Evolutionary conservation across 1,139 yeast species (phyloP), one percentile per base, ranked within the genome.

Genomic region (Candida buenavistaensis): DNA sequence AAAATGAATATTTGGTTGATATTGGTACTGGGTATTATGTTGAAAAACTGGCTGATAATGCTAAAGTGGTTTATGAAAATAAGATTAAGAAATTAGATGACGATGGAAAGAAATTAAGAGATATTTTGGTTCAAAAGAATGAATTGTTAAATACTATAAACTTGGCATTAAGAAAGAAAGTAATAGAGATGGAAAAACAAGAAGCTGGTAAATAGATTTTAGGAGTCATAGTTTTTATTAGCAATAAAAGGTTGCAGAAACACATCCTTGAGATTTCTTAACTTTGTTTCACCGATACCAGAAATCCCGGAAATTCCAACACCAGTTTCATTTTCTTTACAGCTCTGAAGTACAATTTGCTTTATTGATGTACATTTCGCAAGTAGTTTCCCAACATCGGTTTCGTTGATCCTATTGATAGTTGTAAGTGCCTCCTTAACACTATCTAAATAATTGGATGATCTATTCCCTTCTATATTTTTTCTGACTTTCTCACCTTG

Each of bases 11-110:
- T 50, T 71, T 92, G 61, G 96, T 94, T 12, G 99, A 92, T 55
- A 82, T 92, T 27, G 99, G 99, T 22, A 92, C 98, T 0, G 97
- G 97, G 2, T 92, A 92, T 59, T 92, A 77, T 55, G 94, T 89
- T 20, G 96, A 88, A 50, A 94, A 92, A 62, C 62, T 62, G 39
- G 75, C 79, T 0, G 66, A 63, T 5, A 90, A 86, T 30, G 86
- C 97, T 3, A 68, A 77, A 46, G 62, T 62, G 37, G 95, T 89
- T 50, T 92, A 88, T 57, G 77, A 82, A 40, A 71, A 70, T 38
- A 88, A 94, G 62, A 78, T 89, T 35, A 68, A 67, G 17, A 90
- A 89, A 46, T 65, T 94, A 50, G 78, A 71, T 39, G 77, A 75
- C 39, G 96, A 92, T 56, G 72, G 87, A 13, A 72, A 72, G 19